phyloP scores from a whole-genome alignment of 345 rosid genomes.

The Bruguiera parviflora region DNA sequence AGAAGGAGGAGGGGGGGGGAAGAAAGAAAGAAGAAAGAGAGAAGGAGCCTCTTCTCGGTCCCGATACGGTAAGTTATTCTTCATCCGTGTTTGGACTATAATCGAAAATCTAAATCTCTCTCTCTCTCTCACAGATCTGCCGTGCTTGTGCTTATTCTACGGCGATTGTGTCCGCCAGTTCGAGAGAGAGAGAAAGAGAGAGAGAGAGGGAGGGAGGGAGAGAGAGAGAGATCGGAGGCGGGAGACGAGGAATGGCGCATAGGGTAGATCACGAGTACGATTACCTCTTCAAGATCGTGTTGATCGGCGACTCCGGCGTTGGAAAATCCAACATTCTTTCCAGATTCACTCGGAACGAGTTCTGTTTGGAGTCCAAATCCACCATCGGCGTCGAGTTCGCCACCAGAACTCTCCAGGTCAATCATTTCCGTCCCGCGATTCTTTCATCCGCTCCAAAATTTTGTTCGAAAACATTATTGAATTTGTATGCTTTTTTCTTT shows the following conservation, averaged over 20 bases:
- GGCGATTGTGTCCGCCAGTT: constrained; percentile 16
- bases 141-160: not conserved
- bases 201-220: constrained; percentile 10
- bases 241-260: constrained; percentile 28
- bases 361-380: constrained; percentile 46
- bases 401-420: constrained; percentile 41
- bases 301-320: constrained; percentile 46
- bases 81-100: no score
- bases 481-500: no score
- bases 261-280: constrained; percentile 47
- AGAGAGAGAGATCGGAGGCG: constrained; percentile 20
- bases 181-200: not conserved
- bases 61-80: no score
- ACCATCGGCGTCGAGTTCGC: constrained; percentile 49
- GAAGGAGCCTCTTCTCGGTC: no score
- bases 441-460: no score
- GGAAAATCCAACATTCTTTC: constrained; percentile 49
- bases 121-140: constrained; percentile 1
- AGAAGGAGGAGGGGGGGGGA: no score
- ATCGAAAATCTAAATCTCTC: no score
- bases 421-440: no score
- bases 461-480: no score
- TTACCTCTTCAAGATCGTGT: constrained; percentile 45
- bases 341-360: constrained; percentile 42
- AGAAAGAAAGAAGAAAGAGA: no score